Evolutionary conservation across 129 eudicot genomes (phyloP), one percentile per base, ranked within the genome.

Genomic region (Sambucus nigra): DNA sequence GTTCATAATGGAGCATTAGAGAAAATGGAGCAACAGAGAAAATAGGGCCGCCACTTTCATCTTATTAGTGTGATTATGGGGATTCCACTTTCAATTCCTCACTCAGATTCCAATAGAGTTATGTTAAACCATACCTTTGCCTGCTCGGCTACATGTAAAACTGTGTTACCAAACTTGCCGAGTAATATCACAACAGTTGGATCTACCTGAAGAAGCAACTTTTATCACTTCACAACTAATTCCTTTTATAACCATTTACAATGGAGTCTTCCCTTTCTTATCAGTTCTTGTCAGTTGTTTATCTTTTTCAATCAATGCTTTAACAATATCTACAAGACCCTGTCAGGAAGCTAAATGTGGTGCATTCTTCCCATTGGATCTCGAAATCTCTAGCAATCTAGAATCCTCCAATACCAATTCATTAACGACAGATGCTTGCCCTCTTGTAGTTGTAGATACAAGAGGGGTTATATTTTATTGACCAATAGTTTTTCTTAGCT

Each of bases 351-450:
- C 60, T 28, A 70, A 55, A 56, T 70, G 76, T 39, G 63, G 45
- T 10, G 76, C 76, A 48, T 70, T 70, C 44, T 70, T 70, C 50
- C 76, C 76, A 50, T 70, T 70, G 7, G 69, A 56, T 48, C 59
- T 55, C 8, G 70, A 23, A 18, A 63, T 63, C 23, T 70, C 66
- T 27, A 70, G 29, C 60, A 70, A 38, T 51, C 76, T 70, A 25
- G 70, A 24, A 47, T 70, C 76, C 42, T 71, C 64, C 51, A 60
- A 58, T 56, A 71, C 64, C 19, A 71, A 44, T 35, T 56, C 70
- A 7, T 64, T 50, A 16, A 71, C 76, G 22, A 70, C 76, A n/a
- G 64, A 54, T 47, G 48, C 19, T 50, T 71, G 71, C 20, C 76
- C 76, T 64, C 67, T 64, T 25, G 76, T 19, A 20, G 66, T 71